Evolutionary conservation across 2,329 filamentous ascomycete genomes (phyloP).

Genomic region (Lasiodiplodia sp.): DNA sequence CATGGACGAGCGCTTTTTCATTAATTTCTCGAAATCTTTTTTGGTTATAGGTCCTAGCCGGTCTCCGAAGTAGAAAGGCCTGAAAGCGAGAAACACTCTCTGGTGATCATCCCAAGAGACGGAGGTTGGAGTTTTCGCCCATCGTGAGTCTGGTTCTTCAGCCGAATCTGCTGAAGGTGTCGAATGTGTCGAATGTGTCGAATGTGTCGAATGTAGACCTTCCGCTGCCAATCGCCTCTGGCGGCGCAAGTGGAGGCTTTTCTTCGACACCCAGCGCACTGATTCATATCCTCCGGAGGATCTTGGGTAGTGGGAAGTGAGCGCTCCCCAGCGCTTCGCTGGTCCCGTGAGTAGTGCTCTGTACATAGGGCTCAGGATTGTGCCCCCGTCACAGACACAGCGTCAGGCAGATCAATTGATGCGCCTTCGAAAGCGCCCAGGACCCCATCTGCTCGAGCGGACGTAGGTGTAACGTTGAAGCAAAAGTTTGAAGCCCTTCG

Average conservation of each 20-base stretch:
- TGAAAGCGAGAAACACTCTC: not conserved
- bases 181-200: too few species aligned
- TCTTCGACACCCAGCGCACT: not conserved
- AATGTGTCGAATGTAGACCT: too few species aligned
- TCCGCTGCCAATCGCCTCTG: too few species aligned
- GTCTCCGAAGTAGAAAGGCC: not conserved
- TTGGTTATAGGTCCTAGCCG: not conserved
- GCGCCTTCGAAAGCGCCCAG: too few species aligned
- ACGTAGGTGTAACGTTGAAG: not conserved
- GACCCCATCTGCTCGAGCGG: not conserved
- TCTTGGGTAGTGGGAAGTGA: too few species aligned
- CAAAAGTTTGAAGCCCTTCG: not conserved
- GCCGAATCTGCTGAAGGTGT: too few species aligned
- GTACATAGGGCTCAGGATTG: not conserved
- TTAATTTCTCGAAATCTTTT: fast-evolving
- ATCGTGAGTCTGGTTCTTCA: too few species aligned
- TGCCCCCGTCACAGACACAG: not conserved
- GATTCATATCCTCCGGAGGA: not conserved
- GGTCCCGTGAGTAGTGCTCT: not conserved
- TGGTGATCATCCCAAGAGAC: not conserved
- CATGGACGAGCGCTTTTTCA: not conserved
- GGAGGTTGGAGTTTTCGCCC: too few species aligned
- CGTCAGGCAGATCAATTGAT: not conserved
- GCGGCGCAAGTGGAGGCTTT: not conserved
- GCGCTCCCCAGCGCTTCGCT: not conserved